Evolutionary conservation across 768 basidiomycete species (phyloP), one percentile per base, ranked within the genome.

Genomic region (Tylopilus felleus): DNA sequence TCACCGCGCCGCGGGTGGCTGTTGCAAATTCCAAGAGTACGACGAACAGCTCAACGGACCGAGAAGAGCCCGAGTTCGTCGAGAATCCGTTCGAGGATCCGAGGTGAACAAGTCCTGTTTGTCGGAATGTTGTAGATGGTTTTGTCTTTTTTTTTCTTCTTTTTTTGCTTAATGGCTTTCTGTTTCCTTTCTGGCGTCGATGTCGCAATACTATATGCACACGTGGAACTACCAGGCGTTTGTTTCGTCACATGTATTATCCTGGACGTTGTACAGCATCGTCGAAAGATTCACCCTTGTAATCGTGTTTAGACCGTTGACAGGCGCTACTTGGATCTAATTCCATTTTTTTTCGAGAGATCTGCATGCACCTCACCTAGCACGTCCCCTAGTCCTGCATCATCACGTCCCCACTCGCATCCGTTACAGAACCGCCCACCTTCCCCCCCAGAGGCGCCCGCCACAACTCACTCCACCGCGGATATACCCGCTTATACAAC

Each of bases 401-500:
- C 46, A 59, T 33, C 36, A 63, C 64, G 12, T 72, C 69, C 27
- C 12, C 61, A 12, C 35, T 40, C 33, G 16, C 50, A 29, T 55
- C 52, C 39, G 8, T 27, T 3, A 33, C 33, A 16, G 33, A 33
- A 9, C 33, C 33, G 0, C 13, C n/a, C 8, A 31, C 41, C 12
- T 14, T 23, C 16, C 25, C 19, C 22, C 52, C 43, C 35, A 29
- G 17, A 2, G 55, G 41, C 9, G 53, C 66, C 50, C 52, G 74
- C 81, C 80, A 88, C 47, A 79, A 55, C 59, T 77, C 74, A 45
- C 84, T 77, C 87, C 93, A 98, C 68, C 86, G 89, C 10, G 96
- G 96, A 72, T 83, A 98, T 52, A 94, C 86, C 39, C 97, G 80
- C 74, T 98, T 99, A 75, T 99, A 98, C 53, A 99, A 67, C 42